These are phyloP conservation scores for Penicillium angulare DNA, from an alignment of 495 filamentous ascomycete species.

Conservation along the genomic window DNA sequence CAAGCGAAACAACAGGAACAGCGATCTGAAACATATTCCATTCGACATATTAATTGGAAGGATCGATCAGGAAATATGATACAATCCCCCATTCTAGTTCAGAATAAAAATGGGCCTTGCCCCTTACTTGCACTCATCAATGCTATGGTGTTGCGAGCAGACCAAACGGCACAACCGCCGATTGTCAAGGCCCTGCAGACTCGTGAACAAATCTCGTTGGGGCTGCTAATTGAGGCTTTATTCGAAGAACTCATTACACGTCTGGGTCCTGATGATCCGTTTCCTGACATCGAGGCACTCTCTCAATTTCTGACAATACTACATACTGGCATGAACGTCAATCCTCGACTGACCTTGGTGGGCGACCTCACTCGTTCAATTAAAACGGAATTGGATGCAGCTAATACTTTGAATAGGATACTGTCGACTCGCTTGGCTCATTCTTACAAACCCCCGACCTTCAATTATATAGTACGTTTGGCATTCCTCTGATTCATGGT, in stretches of 20 bases:
- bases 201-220: slow-evolving; percentile 85
- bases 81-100: slow-evolving; percentile 77
- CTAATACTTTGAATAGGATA: slow-evolving; percentile 32
- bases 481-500: slow-evolving; percentile 86
- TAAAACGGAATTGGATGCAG: neutral
- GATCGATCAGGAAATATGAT: slow-evolving; percentile 43
- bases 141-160: slow-evolving; percentile 78
- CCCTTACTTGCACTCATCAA: slow-evolving; percentile 93
- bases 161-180: slow-evolving; percentile 58
- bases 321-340: slow-evolving; percentile 98
- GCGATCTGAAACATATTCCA: slow-evolving; percentile 65
- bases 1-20: slow-evolving; percentile 42
- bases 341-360: slow-evolving; percentile 73
- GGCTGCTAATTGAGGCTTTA: slow-evolving; percentile 78
- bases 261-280: slow-evolving; percentile 47
- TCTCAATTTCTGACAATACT: slow-evolving; percentile 84
- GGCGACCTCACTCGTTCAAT: too few relatives aligned
- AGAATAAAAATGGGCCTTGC: slow-evolving; percentile 93
- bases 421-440: slow-evolving; percentile 56
- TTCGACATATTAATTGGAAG: slow-evolving; percentile 65
- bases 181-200: slow-evolving; percentile 72
- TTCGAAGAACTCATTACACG: slow-evolving; percentile 86
- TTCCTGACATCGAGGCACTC: slow-evolving; percentile 85
- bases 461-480: slow-evolving; percentile 81
- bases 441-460: slow-evolving; percentile 86